Evolutionary conservation across 2,329 filamentous ascomycete genomes (phyloP).

Genomic region (Mollisia scopiformis): DNA sequence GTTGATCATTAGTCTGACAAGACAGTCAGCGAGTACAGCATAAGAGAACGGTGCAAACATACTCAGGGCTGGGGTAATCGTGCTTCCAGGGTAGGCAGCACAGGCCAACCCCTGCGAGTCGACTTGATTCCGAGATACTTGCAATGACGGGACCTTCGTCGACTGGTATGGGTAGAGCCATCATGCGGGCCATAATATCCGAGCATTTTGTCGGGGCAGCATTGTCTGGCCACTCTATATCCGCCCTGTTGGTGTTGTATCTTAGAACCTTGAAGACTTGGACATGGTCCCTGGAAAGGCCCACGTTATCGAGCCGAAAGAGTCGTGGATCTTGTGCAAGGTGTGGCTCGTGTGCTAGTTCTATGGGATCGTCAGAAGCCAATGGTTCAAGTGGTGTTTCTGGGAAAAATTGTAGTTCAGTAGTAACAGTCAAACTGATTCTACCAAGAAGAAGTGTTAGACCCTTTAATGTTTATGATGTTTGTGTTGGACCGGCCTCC

Average conservation of each 20-base stretch:
- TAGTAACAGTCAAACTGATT: slow-evolving; percentile 10
- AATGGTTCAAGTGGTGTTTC: background rate
- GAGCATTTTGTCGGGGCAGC: slow-evolving; percentile 2
- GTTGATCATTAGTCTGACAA: slow-evolving; percentile 5
- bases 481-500: no score
- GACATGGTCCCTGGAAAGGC: background rate
- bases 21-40: background rate
- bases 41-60: background rate
- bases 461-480: background rate
- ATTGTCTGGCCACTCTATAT: slow-evolving; percentile 5
- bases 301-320: background rate
- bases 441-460: background rate
- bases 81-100: slow-evolving; percentile 8
- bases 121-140: slow-evolving; percentile 7
- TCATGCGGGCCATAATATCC: slow-evolving; percentile 3
- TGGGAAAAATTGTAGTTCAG: slow-evolving; percentile 5
- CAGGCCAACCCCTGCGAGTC: background rate
- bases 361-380: background rate
- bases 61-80: slow-evolving; percentile 11
- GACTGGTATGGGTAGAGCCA: slow-evolving; percentile 1
- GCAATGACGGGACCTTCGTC: slow-evolving; percentile 5
- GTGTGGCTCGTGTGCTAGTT: background rate
- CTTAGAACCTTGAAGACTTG: background rate
- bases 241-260: background rate
- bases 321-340: background rate